Evolutionary conservation across 1,284 basidiomycete genomes (phyloP).

Genomic region (Meira nashicola): DNA sequence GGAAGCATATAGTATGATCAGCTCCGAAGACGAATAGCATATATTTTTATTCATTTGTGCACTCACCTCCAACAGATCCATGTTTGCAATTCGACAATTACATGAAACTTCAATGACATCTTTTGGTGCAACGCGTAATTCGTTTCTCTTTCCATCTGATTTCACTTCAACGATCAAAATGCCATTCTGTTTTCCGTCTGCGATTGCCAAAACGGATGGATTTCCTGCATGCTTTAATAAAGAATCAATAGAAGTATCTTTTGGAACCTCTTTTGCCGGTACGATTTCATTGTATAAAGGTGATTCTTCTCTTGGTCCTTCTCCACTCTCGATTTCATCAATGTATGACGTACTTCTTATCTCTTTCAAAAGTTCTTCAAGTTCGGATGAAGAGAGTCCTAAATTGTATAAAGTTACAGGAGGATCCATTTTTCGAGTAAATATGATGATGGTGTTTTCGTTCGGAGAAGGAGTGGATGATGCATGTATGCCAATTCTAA

Average conservation of each 20-base stretch:
- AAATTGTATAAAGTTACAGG: neutral
- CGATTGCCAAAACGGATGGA: neutral
- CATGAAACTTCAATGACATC: slow-evolving; percentile 6
- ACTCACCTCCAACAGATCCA: slow-evolving; percentile 8
- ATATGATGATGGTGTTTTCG: no score
- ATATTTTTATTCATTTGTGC: neutral
- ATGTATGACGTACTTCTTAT: slow-evolving; percentile 3
- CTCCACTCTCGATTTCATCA: slow-evolving; percentile 4
- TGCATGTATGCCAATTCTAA: no score
- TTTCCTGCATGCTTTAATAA: neutral
- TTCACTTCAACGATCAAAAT: slow-evolving; percentile 3
- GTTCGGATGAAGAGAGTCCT: neutral
- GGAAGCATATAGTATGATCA: neutral
- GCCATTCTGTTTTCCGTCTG: neutral
- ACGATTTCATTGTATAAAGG: slow-evolving; percentile 1
- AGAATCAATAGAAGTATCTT: neutral
- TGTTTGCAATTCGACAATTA: neutral
- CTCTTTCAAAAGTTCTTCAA: slow-evolving; percentile 4
- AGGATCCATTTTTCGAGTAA: no score
- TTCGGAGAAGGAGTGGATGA: no score
- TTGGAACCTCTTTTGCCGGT: neutral
- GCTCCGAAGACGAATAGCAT: neutral
- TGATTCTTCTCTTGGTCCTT: slow-evolving; percentile 3
- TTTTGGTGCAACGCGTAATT: slow-evolving; percentile 3
- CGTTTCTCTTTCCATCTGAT: neutral